Conservation (phyloP, 2,329 filamentous ascomycete species). For the Scytalidium sp. region DNA sequence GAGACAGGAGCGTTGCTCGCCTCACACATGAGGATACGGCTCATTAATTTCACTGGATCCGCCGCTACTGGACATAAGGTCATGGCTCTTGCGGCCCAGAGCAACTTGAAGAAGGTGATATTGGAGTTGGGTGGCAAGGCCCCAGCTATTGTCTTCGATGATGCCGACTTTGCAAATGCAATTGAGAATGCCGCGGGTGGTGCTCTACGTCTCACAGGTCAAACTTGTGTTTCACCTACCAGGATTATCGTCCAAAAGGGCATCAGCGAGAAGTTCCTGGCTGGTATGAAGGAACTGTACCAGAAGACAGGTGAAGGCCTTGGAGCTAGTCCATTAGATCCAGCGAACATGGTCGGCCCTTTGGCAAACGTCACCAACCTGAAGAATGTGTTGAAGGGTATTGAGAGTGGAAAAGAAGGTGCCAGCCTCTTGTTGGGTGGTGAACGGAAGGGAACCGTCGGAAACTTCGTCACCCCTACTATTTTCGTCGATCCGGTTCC, state of each 20-base stretch:
- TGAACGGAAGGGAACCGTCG: slow-evolving; percentile 29
- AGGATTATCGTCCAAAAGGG: slow-evolving; percentile 64
- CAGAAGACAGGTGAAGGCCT: slow-evolving; percentile 47
- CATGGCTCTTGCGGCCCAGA: slow-evolving; percentile 35
- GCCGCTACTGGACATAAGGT: slow-evolving; percentile 35
- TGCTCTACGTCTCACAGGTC: slow-evolving; percentile 48
- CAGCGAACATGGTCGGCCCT: neutral
- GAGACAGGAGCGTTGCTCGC: slow-evolving; percentile 33
- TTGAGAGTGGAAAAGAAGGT: neutral
- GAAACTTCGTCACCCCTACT: slow-evolving; percentile 55
- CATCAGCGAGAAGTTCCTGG: slow-evolving; percentile 59
- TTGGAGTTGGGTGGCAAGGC: slow-evolving; percentile 42
- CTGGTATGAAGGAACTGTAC: slow-evolving; percentile 18
- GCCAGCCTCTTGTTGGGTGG: neutral
- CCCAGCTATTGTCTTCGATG: slow-evolving; percentile 40
- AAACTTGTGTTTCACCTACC: slow-evolving; percentile 73
- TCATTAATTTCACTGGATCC: slow-evolving; percentile 39
- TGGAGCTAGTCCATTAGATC: neutral
- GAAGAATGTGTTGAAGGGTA: neutral
- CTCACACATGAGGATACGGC: slow-evolving; percentile 34
- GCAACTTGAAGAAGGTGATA: slow-evolving; percentile 39
- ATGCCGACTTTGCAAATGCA: slow-evolving; percentile 43
- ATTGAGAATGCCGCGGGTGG: slow-evolving; percentile 23
- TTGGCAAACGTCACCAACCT: neutral
- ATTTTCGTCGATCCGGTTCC: slow-evolving; percentile 41